phyloP scores from a whole-genome alignment of 176 grass and related monocot species.

The Oryza nivara region DNA sequence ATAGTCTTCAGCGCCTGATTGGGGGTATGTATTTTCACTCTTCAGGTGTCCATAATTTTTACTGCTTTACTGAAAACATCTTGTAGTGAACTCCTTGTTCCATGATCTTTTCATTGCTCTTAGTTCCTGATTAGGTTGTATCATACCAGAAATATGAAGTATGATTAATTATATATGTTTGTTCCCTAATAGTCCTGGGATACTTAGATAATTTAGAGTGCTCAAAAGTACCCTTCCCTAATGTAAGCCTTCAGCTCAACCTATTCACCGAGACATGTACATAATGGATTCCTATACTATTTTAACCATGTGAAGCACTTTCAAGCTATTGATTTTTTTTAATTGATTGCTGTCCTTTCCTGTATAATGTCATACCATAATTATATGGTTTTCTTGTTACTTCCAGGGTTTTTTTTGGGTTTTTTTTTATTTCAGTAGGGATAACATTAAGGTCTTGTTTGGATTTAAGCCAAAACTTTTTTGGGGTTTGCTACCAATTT shows the following conservation, averaged over 20 bases:
- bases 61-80: neutral
- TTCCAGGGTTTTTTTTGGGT: neutral
- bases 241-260: neutral
- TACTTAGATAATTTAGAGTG: neutral
- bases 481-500: no score
- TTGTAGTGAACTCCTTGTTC: neutral
- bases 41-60: neutral
- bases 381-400: neutral
- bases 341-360: neutral
- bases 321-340: neutral
- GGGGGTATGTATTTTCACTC: no score
- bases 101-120: neutral
- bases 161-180: neutral
- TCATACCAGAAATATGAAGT: neutral
- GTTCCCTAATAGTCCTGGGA: neutral
- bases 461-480: no score
- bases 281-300: neutral
- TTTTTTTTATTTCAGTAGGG: no score
- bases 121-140: constrained; percentile 3
- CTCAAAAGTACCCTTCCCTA: neutral
- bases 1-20: neutral
- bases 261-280: constrained; percentile 1
- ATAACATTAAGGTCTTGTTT: no score
- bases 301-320: neutral
- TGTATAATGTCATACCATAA: no score